phyloP scores from a whole-genome alignment of 768 basidiomycete genomes.

The Lentinula detonsa region DNA sequence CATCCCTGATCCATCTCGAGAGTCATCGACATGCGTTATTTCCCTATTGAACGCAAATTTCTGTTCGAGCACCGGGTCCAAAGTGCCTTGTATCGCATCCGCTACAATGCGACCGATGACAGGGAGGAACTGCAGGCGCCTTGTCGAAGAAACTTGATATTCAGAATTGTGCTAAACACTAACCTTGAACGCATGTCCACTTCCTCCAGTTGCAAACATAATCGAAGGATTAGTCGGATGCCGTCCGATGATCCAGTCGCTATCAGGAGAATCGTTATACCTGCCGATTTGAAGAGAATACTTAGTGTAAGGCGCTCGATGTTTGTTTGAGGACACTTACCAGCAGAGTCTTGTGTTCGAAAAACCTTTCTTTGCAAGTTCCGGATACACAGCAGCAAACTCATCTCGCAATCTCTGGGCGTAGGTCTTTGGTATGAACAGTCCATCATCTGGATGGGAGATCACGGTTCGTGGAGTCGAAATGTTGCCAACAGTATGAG shows the following conservation, averaged over 20 bases:
- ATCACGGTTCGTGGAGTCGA: slow-evolving; percentile 76
- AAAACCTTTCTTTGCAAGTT: slow-evolving; percentile 69
- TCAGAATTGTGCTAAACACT: not conserved
- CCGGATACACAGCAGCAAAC: slow-evolving; percentile 64
- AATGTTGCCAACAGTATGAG: slow-evolving; percentile 37
- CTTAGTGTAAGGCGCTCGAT: not conserved
- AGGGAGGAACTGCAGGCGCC: slow-evolving; percentile 70
- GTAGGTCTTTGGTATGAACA: slow-evolving; percentile 58
- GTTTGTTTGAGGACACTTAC: slow-evolving; percentile 35
- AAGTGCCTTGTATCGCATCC: slow-evolving; percentile 60
- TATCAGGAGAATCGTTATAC: slow-evolving; percentile 87
- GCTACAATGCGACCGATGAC: slow-evolving; percentile 74
- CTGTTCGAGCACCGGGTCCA: slow-evolving; percentile 41
- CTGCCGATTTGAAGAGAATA: slow-evolving; percentile 29
- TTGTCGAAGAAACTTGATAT: not conserved
- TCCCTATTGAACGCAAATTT: slow-evolving; percentile 64
- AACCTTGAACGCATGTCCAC: slow-evolving; percentile 87
- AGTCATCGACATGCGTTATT: slow-evolving; percentile 22
- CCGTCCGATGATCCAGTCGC: slow-evolving; percentile 84
- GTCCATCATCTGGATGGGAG: slow-evolving; percentile 51
- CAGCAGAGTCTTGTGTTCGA: slow-evolving; percentile 79
- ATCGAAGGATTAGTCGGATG: slow-evolving; percentile 53
- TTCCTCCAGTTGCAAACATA: slow-evolving; percentile 81
- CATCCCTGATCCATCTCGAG: slow-evolving; percentile 21
- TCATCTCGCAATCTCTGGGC: slow-evolving; percentile 44